These are phyloP conservation scores for Pseudotulostoma volvatum DNA, from an alignment of 495 filamentous ascomycete genomes.

Conservation along the genomic window DNA sequence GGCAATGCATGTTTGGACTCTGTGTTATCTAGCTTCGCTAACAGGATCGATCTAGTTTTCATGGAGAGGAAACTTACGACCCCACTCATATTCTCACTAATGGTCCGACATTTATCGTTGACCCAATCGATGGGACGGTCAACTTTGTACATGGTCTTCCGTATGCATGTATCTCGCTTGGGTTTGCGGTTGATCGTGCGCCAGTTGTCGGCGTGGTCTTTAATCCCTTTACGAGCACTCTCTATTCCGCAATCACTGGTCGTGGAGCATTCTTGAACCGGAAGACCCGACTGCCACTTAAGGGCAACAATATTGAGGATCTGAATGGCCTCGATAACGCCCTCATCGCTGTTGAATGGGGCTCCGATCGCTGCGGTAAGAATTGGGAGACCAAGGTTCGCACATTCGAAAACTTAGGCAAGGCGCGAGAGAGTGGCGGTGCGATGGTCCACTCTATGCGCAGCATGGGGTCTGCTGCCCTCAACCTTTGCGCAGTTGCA, in stretches of 20 bases:
- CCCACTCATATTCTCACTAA: conserved; percentile 45
- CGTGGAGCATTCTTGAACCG: conserved; percentile 47
- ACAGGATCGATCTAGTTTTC: too few species aligned
- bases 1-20: too few species aligned
- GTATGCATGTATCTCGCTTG: conserved; percentile 67
- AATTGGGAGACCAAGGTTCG: conserved; percentile 60
- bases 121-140: conserved; percentile 80
- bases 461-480: conserved; percentile 59
- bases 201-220: conserved; percentile 71
- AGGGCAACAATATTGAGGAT: conserved; percentile 28
- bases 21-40: too few species aligned
- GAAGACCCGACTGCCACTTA: conserved; percentile 38
- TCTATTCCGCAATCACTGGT: conserved; percentile 58
- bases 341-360: conserved; percentile 66
- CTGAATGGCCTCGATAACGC: conserved; percentile 41
- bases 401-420: conserved; percentile 52
- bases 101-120: conserved; percentile 69
- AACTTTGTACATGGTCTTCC: conserved; percentile 81
- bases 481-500: conserved; percentile 74
- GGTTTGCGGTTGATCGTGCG: conserved; percentile 43
- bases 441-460: conserved; percentile 73
- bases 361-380: conserved; percentile 49
- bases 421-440: conserved; percentile 47
- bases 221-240: conserved; percentile 54
- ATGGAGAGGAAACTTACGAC: conserved; percentile 76